A percentile compares a stretch with the other conserved stretches of the same genome.
Conservation (phyloP, 83 land plant species). For the Isoetes engelmannii region DNA sequence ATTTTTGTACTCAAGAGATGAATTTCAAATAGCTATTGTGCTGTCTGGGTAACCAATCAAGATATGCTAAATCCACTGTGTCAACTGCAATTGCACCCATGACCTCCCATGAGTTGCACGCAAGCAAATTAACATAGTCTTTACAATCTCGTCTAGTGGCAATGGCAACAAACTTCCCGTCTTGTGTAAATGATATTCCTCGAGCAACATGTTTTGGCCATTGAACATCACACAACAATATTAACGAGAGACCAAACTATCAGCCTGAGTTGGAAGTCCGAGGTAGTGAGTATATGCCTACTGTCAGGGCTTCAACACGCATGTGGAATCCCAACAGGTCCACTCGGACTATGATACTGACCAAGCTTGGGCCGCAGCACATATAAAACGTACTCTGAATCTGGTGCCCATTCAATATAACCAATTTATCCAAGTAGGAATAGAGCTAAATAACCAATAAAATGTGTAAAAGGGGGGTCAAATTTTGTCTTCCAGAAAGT, state of each 20-base stretch:
- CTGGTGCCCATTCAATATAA: constrained; percentile 84
- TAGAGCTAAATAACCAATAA: constrained; percentile 79
- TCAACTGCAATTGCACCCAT: constrained; percentile 88
- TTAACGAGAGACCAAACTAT: constrained; percentile 89
- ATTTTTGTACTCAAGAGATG: constrained; percentile 82
- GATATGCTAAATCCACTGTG: constrained; percentile 71
- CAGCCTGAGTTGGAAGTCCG: constrained; percentile 80
- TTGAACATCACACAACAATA: constrained; percentile 83
- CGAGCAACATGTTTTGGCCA: constrained; percentile 88
- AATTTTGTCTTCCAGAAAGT: too few species aligned
- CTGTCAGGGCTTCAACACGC: constrained; percentile 99
- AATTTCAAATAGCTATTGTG: constrained; percentile 84
- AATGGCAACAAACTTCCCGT: constrained; percentile 88
- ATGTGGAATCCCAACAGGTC: constrained; percentile 83
- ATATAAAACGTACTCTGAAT: constrained; percentile 86
- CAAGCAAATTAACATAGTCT: constrained; percentile 75
- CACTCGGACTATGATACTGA: constrained; percentile 84
- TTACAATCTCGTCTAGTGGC: constrained; percentile 89
- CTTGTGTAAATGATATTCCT: constrained; percentile 79
- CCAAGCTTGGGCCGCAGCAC: constrained; percentile 90
- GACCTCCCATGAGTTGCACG: constrained; percentile 85
- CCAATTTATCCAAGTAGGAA: constrained; percentile 80
- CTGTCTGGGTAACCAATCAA: constrained; percentile 97
- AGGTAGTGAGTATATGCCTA: constrained; percentile 82
- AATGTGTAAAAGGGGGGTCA: too few species aligned